phyloP scores from a whole-genome alignment of 371 early-diverging fungal species.

The Nematocida major region DNA sequence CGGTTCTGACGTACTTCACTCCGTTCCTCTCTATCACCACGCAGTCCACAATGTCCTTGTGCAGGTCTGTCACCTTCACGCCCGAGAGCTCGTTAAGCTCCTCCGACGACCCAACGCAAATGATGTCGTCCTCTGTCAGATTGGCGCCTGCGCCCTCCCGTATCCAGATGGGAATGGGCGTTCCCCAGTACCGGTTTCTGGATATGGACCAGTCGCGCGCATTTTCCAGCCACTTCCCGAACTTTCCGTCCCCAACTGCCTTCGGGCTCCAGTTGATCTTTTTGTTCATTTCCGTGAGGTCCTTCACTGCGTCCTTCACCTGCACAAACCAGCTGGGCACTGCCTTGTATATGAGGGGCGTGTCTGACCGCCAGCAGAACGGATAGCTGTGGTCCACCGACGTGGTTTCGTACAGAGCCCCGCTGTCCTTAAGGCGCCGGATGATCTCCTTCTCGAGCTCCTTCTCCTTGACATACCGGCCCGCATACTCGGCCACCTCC shows the following conservation, averaged over 20 bases:
- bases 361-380: slow-evolving; percentile 94
- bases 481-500: slow-evolving; percentile 71
- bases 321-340: slow-evolving; percentile 97
- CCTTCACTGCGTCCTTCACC: slow-evolving; percentile 75
- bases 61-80: slow-evolving; percentile 73
- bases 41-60: slow-evolving; percentile 89
- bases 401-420: slow-evolving; percentile 47
- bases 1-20: slow-evolving; percentile 73
- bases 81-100: slow-evolving; percentile 76
- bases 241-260: slow-evolving; percentile 90
- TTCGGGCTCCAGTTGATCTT: slow-evolving; percentile 91
- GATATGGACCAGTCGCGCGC: slow-evolving; percentile 98
- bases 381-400: slow-evolving; percentile 79
- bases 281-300: slow-evolving; percentile 79
- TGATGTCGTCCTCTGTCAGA: slow-evolving; percentile 67
- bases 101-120: slow-evolving; percentile 85
- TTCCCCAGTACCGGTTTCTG: slow-evolving; percentile 99
- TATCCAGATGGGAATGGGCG: slow-evolving; percentile 95
- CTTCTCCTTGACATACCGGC: slow-evolving; percentile 85
- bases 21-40: slow-evolving; percentile 82
- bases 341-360: slow-evolving; percentile 92
- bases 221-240: slow-evolving; percentile 93
- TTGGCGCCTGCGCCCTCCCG: slow-evolving; percentile 67
- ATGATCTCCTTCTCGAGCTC: slow-evolving; percentile 84
- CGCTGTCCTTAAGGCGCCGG: slow-evolving; percentile 66